Evolutionary conservation across 176 grass and related monocot genomes (phyloP).

Genomic region (Paspalum vaginatum): DNA sequence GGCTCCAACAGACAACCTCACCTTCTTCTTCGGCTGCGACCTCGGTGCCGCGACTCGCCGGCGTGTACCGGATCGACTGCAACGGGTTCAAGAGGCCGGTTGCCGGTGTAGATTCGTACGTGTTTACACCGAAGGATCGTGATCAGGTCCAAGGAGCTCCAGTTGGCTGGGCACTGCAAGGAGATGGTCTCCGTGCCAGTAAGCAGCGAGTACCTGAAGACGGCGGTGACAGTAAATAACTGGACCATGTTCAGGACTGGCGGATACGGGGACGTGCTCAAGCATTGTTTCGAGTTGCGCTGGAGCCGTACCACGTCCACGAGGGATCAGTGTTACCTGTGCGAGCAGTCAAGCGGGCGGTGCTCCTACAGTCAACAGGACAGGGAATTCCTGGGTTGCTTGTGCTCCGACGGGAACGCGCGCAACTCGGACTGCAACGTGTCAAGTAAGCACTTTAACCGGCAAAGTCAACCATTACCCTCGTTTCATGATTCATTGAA

Average conservation of each 20-base stretch:
- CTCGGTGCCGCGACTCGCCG: accelerated
- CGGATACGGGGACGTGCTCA: not conserved
- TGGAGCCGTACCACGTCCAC: no score
- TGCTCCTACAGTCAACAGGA: slow-evolving; percentile 4
- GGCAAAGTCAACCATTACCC: no score
- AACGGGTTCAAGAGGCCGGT: accelerated
- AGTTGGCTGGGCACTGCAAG: accelerated
- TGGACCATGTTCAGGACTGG: accelerated
- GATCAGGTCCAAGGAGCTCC: accelerated
- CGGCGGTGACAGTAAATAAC: accelerated
- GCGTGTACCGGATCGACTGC: not conserved
- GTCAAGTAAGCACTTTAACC: no score
- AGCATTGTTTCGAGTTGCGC: not conserved
- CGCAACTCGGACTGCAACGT: not conserved
- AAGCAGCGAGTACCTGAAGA: accelerated
- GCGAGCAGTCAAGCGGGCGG: not conserved
- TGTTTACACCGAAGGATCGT: accelerated
- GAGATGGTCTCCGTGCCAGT: not conserved
- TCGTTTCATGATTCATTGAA: no score
- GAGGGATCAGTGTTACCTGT: not conserved
- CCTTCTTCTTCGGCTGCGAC: slow-evolving; percentile 32
- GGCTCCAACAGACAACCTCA: not conserved
- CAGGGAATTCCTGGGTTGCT: not conserved
- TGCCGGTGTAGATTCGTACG: not conserved
- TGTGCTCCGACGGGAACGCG: slow-evolving; percentile 33